phyloP scores from a whole-genome alignment of 2,329 filamentous ascomycete species.

The Pezicula radicicola region DNA sequence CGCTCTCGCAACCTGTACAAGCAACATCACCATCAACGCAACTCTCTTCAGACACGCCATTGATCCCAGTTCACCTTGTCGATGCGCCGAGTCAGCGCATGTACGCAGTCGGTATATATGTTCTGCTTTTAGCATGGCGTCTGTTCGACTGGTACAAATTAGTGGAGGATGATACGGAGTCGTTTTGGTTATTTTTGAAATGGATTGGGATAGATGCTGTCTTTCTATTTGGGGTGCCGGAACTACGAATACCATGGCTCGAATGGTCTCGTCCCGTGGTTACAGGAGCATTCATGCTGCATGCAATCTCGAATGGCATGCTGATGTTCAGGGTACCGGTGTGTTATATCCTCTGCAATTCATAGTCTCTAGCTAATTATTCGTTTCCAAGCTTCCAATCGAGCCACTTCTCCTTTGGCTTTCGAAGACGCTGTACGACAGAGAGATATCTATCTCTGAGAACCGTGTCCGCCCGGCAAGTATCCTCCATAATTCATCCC shows the following conservation, averaged over 20 bases:
- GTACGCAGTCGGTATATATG: slow-evolving; percentile 79
- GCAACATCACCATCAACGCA: slow-evolving; percentile 9
- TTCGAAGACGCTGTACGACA: slow-evolving; percentile 82
- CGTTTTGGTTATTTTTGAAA: slow-evolving; percentile 89
- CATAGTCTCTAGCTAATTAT: slow-evolving; percentile 9
- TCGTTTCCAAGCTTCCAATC: slow-evolving; percentile 59
- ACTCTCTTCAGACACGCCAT: slow-evolving; percentile 41
- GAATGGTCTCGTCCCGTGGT: slow-evolving; percentile 80
- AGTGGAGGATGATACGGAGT: slow-evolving; percentile 78
- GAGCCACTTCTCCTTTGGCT: slow-evolving; percentile 70
- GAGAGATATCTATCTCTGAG: slow-evolving; percentile 91
- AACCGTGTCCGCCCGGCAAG: slow-evolving; percentile 82
- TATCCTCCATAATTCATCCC: slow-evolving; percentile 86
- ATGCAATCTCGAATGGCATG: slow-evolving; percentile 75
- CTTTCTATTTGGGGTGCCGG: slow-evolving; percentile 84
- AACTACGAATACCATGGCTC: slow-evolving; percentile 91
- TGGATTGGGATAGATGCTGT: slow-evolving; percentile 85
- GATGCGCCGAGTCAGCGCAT: slow-evolving; percentile 90
- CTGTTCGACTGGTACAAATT: slow-evolving; percentile 81
- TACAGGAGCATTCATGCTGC: slow-evolving; percentile 65
- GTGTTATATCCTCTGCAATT: slow-evolving; percentile 28
- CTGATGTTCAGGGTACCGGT: slow-evolving; percentile 90
- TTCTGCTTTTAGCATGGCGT: slow-evolving; percentile 74
- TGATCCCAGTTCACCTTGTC: slow-evolving; percentile 78
- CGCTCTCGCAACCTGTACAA: slow-evolving; percentile 24